Percentiles rank a stretch among this genome's conserved stretches.
phyloP scores from a whole-genome alignment of 371 early-diverging fungal species.

The Blakeslea trispora region DNA sequence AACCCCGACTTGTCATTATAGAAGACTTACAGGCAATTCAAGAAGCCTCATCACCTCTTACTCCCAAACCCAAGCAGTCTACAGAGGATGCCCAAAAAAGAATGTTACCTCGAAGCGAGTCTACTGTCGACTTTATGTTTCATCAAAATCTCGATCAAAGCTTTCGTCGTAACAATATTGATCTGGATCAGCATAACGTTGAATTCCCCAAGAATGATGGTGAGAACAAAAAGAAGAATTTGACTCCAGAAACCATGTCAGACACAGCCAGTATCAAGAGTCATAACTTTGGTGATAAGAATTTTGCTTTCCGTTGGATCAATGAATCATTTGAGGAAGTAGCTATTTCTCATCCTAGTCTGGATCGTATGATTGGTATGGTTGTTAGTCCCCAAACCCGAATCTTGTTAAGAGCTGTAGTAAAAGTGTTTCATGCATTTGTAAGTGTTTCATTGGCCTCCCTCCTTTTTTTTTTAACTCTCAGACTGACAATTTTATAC shows the following conservation, averaged over 20 bases:
- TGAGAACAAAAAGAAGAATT: conserved; percentile 15
- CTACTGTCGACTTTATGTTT: conserved; percentile 34
- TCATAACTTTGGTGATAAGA: conserved; percentile 52
- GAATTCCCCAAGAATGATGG: conserved; percentile 25
- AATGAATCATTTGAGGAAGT: conserved; percentile 55
- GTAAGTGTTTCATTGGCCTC: conserved; percentile 18
- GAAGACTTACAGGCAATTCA: conserved; percentile 17
- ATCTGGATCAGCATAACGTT: conserved; percentile 13
- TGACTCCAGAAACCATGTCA: conserved; percentile 4
- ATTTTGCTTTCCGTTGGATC: conserved; percentile 53
- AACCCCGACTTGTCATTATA: conserved; percentile 30
- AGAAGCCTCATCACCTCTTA: conserved; percentile 10
- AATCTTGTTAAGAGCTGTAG: conserved; percentile 47
- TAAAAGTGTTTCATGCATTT: conserved; percentile 51
- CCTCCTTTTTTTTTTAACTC: too few species aligned
- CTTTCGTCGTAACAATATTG: conserved; percentile 8
- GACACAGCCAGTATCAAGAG: conserved; percentile 44
- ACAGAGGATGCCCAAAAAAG: not conserved
- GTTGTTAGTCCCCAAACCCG: conserved; percentile 55
- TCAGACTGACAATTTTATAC: not conserved
- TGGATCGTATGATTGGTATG: conserved; percentile 56
- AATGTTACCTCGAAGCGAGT: conserved; percentile 26
- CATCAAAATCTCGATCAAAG: conserved; percentile 27
- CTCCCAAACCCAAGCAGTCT: conserved; percentile 10
- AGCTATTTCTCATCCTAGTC: conserved; percentile 50